Base-by-base conservation (phyloP, 169 alveolate species). In the Plasmodium gonderi region DNA sequence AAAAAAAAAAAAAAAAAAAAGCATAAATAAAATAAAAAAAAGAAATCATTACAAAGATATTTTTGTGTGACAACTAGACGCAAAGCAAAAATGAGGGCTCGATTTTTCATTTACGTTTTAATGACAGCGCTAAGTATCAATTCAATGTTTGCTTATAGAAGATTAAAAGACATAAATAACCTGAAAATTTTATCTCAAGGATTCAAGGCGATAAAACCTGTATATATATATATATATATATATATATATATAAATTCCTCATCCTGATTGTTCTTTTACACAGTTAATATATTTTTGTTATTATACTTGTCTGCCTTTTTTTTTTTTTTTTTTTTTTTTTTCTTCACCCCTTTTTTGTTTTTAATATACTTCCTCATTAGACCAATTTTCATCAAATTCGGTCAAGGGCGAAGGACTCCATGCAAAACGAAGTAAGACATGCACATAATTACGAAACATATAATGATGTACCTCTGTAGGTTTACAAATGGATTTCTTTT, bases 71-170 rank as follows among this genome's bases (percentile, higher is more conserved):
- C 64, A 75, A 23, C 29, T 40, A 3, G 44, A 75, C 45, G 42
- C 33, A 79, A 29, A 49, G 75, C 64, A 82, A 82, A 68, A 47
- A 82, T 82, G 92, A 82, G 60, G 82, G 17, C 42, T 26, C 49
- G 54, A 3, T 72, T 60, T 33, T n/a, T 20, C 78, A 33, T 82
- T 9, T 69, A 38, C 40, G 60, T 42, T 69, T 31, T 74, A 6
- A 51, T 60, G 29, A 29, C 54, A 36, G 5, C 36, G 76, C 79
- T 68, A 23, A 36, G n/a, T 68, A 31, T 45, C 45, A 82, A 45
- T n/a, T 36, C 64, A n/a, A 47, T n/a, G 38, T 72, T 82, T 31
- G 75, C 92, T 45, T 68, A 69, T 74, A 82, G 74, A 68, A 74
- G 82, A 69, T 11, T 69, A 45, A 51, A 42, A 36, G 54, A 72